Evolutionary conservation across 2,329 filamentous ascomycete species (phyloP).

Genomic region (Paracoccidioides brasiliensis): DNA sequence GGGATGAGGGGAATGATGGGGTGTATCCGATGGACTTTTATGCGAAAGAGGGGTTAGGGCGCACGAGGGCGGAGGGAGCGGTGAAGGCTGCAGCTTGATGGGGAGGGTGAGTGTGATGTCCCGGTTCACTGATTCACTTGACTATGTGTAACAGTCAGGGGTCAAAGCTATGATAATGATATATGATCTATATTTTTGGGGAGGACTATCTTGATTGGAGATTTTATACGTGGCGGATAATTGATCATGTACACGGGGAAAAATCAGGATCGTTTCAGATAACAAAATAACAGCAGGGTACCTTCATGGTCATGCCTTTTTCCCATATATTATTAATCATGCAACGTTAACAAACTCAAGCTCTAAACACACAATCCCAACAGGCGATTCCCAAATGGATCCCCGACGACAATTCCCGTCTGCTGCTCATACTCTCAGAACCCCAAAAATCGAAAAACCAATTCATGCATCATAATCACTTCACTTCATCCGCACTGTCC

Average conservation of each 20-base stretch:
- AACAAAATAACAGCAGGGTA: neutral
- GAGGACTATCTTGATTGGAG: neutral
- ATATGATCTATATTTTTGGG: neutral
- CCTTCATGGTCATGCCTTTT: neutral
- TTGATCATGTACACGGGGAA: neutral
- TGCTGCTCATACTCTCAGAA: neutral
- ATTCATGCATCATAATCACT: neutral
- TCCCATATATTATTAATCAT: neutral
- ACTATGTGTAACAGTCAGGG: neutral
- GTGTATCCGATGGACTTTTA: conserved; percentile 99
- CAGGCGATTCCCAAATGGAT: neutral
- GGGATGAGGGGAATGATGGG: conserved; percentile 46
- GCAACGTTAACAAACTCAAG: neutral
- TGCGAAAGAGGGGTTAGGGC: conserved; percentile 75
- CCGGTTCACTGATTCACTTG: no score
- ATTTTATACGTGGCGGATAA: neutral
- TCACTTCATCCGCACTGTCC: conserved; percentile 12
- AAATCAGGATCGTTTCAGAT: neutral
- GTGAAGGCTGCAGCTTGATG: neutral
- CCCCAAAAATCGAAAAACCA: neutral
- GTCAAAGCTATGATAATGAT: neutral
- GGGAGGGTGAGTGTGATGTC: neutral
- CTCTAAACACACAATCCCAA: neutral
- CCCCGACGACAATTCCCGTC: no score
- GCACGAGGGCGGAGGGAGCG: conserved; percentile 45